Base-by-base conservation (phyloP, 2,329 filamentous ascomycete genomes). In the Huntiella omanensis region DNA sequence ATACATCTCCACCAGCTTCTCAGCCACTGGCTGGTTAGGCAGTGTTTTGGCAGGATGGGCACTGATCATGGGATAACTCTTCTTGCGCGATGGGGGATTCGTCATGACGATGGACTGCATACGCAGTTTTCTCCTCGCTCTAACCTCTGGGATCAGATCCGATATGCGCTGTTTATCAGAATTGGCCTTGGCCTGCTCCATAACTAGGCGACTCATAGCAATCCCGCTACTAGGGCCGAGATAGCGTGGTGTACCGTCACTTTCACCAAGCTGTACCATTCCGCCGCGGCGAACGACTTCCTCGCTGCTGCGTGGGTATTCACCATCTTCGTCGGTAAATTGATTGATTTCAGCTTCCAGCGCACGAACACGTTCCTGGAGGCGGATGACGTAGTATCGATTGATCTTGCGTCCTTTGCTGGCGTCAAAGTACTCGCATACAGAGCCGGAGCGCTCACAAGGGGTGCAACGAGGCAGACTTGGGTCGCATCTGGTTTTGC, bases 401-500 rank as follows among this genome's bases (percentile, higher is more conserved):
- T 85, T 83, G 55, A 96, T 85, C 58, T 83, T 87, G 56, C 76
- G 77, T 52, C 83, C 81, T 60, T 87, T 91, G 44, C 81, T 71
- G 28, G 86, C 85, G 62, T 98, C 91, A 60, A 82, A 93, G 65
- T 96, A 98, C 59, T 95, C 88, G 71, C 91, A 98, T 50, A 77
- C 73, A 28, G 86, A 85, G 56, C 87, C 87, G 52, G 84, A 87
- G 54, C 88, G 76, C 64, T 95, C 86, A 65, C 91, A 98, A 16
- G 88, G 87, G 13, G 84, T 73, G 62, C 91, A 98, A 57, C 83
- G 81, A 36, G 91, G 91, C 16, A 98, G 73, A 11, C 83, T 83
- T 3, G 91, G 83, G 63, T 96, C 91, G 67, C 91, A 98, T 68
- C 86, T 73, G 34, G 88, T 96, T 69, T 98, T 98, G 56, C 88